Conservation (phyloP, 1,284 basidiomycete genomes). For the Rhodotorula mucilaginosa region DNA sequence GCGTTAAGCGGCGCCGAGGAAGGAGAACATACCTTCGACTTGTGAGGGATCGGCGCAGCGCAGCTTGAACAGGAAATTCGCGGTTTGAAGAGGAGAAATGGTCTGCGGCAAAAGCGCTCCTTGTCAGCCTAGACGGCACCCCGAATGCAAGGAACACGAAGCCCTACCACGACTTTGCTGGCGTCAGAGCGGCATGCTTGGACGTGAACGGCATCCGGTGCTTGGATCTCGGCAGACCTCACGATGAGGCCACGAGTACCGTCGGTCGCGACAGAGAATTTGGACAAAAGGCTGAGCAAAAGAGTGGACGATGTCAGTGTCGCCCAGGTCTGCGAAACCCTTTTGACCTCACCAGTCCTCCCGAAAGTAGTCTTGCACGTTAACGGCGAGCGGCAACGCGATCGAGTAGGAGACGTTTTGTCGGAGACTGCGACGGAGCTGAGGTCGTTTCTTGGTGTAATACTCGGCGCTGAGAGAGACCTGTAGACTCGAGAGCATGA, state of each 20-base stretch:
- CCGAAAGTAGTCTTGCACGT: conserved; percentile 82
- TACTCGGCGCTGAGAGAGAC: conserved; percentile 64
- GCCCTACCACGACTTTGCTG: conserved; percentile 20
- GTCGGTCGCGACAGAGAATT: conserved; percentile 72
- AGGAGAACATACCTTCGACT: conserved; percentile 53
- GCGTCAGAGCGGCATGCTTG: conserved; percentile 20
- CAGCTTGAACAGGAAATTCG: conserved; percentile 68
- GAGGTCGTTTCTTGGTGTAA: conserved; percentile 58
- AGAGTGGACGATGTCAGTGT: background rate
- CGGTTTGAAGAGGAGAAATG: conserved; percentile 65
- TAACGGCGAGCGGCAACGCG: conserved; percentile 71
- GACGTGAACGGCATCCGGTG: conserved; percentile 28
- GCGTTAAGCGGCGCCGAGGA: background rate
- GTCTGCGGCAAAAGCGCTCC: conserved; percentile 54
- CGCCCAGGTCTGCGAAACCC: no score
- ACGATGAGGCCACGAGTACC: conserved; percentile 69
- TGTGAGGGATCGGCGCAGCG: conserved; percentile 32
- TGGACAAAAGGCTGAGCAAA: conserved; percentile 65
- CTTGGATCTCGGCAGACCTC: conserved; percentile 58
- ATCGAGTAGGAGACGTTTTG: conserved; percentile 60
- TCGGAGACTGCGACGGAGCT: conserved; percentile 56
- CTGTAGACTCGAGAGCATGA: conserved; percentile 44
- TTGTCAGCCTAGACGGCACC: no score
- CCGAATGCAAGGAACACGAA: conserved; percentile 21
- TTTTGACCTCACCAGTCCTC: conserved; percentile 56